Base-by-base conservation (phyloP, 2,329 filamentous ascomycete genomes). In the Aureobasidium sp. region DNA sequence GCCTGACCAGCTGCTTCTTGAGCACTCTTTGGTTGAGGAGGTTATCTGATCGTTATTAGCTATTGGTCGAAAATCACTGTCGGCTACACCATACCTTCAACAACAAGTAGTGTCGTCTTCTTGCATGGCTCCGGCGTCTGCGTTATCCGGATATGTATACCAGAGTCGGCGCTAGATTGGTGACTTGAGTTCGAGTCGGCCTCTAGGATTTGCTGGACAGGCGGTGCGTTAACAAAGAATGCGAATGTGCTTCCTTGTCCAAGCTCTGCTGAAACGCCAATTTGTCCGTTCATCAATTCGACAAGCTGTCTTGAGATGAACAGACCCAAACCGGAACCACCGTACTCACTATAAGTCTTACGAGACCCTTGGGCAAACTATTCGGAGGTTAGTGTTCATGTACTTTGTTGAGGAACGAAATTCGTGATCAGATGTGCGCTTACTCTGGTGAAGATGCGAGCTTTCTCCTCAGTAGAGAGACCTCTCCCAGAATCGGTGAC, bases 221-320 rank as follows among this genome's bases (percentile, higher is more conserved):
- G 56, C 20, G 81, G 82, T 61, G 80, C 79, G 66, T 83, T 83
- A 70, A 87, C 78, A 68, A 86, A 87, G 68, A 88, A 87, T 47
- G 81, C 83, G 71, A 88, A 87, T 2, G 80, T 85, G 69, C 83
- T 86, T 47, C 85, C 85, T 8, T 79, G 70, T n/a, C 81, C 84
- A 63, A 80, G 63, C 48, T 78, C 70, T 0, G 84, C 86, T 2
- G 77, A 75, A 15, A 88, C 83, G 1, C 86, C 86, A 36, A 89
- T 87, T 48, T 85, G 81, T 1, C 87, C 87, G 22, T 85, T 84
- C 64, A 88, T 85, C 34, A 89, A 76, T 69, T 89, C 86, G 1
- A 85, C 85, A 15, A 89, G 77, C 36, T 84, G 79, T n/a, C 85
- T 79, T 44, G 83, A 86, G 62, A 89, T 88, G 68, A 88, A 89